These are phyloP conservation scores for Dactylellina haptotyla DNA, from an alignment of 2,329 filamentous ascomycete species.

Conservation along the genomic window DNA sequence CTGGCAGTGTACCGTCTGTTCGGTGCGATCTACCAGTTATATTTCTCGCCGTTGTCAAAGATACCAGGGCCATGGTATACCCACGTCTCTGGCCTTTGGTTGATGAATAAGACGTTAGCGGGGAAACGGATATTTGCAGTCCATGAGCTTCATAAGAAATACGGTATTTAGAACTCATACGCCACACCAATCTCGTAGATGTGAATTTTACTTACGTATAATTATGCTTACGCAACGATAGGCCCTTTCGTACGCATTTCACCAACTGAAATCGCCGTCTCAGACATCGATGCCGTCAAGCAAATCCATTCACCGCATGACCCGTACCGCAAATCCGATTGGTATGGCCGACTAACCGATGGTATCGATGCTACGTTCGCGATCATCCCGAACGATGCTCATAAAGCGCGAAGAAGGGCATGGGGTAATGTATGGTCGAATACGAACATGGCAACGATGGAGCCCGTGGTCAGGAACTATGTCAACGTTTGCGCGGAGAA, in stretches of 20 bases:
- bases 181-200: neutral
- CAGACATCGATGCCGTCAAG: neutral
- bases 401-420: conserved; percentile 1
- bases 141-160: conserved; percentile 33
- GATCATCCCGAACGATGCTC: neutral
- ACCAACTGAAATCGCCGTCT: conserved; percentile 22
- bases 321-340: conserved; percentile 17
- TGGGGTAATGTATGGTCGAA: conserved; percentile 16
- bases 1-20: neutral
- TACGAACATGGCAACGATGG: conserved; percentile 7
- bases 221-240: neutral
- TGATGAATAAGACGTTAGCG: neutral
- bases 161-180: conserved; percentile 9
- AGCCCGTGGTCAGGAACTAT: conserved; percentile 9
- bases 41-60: conserved; percentile 37
- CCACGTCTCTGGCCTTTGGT: conserved; percentile 4
- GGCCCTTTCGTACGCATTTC: conserved; percentile 38
- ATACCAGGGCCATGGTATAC: conserved; percentile 40
- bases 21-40: conserved; percentile 29
- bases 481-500: conserved; percentile 13
- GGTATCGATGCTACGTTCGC: conserved; percentile 5
- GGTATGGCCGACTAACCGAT: conserved; percentile 4
- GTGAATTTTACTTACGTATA: neutral
- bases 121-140: conserved; percentile 16
- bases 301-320: conserved; percentile 19